Percentiles rank a stretch among this genome's conserved stretches.
Evolutionary conservation across 2,329 filamentous ascomycete genomes (phyloP).

Genomic region (Biscogniauxia sp.): DNA sequence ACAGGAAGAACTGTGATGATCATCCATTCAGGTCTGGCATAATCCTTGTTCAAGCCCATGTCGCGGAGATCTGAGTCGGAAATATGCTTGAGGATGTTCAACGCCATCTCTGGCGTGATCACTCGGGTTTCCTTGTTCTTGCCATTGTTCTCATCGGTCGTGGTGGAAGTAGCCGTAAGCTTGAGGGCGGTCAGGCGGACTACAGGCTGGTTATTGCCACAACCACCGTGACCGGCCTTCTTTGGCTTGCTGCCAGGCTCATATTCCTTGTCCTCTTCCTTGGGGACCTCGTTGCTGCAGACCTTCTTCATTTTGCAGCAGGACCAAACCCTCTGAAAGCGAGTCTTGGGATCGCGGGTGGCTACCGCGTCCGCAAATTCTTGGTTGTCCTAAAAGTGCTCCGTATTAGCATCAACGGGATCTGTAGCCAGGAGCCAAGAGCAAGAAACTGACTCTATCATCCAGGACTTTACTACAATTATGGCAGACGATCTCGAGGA

Average conservation of each 20-base stretch:
- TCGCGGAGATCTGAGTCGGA: conserved; percentile 76
- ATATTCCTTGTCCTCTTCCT: conserved; percentile 67
- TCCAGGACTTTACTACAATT: conserved; percentile 97
- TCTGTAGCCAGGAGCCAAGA: conserved; percentile 52
- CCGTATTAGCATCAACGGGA: conserved; percentile 58
- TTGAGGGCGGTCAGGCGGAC: conserved; percentile 86
- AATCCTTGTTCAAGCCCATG: conserved; percentile 91
- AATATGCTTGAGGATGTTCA: conserved; percentile 85
- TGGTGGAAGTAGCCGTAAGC: conserved; percentile 73
- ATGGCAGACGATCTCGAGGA: conserved; percentile 97
- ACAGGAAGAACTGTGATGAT: conserved; percentile 92
- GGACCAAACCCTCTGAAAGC: conserved; percentile 90
- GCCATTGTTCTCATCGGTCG: conserved; percentile 71
- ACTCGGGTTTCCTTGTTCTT: conserved; percentile 74
- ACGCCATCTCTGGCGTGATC: conserved; percentile 80
- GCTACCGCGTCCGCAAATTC: conserved; percentile 79
- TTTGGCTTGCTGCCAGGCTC: conserved; percentile 56
- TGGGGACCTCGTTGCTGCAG: conserved; percentile 77
- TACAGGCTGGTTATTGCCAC: conserved; percentile 85
- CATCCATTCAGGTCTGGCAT: conserved; percentile 98
- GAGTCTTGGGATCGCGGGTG: conserved; percentile 87
- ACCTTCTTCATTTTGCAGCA: conserved; percentile 84
- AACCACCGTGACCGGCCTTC: conserved; percentile 76
- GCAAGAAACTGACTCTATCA: conserved; percentile 89
- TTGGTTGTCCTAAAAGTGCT: conserved; percentile 69